phyloP scores from a whole-genome alignment of 2,329 filamentous ascomycete genomes.

The Neonectria magnoliae region DNA sequence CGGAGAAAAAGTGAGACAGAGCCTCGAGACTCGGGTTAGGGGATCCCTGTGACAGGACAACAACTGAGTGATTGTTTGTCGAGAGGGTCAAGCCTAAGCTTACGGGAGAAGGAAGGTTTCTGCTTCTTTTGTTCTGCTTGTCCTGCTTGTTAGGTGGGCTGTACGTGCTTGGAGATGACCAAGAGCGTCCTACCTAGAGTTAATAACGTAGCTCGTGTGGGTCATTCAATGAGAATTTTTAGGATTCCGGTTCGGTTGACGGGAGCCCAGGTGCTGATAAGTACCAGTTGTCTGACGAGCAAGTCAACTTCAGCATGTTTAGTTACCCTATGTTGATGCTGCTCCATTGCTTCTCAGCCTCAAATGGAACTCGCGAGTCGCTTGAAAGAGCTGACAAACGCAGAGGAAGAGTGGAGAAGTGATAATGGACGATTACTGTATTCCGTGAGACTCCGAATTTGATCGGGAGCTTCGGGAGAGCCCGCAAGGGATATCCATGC shows the following conservation, averaged over 20 bases:
- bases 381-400: background rate
- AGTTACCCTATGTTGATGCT: background rate
- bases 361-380: background rate
- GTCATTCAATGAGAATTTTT: background rate
- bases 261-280: background rate
- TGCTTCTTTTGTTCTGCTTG: background rate
- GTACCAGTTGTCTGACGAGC: background rate
- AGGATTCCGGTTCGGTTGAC: background rate
- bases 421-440: background rate
- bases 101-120: background rate
- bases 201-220: background rate
- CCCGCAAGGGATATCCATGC: slow-evolving; percentile 22
- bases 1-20: slow-evolving; percentile 56
- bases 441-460: background rate
- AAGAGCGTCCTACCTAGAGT: background rate
- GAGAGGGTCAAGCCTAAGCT: background rate
- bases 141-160: background rate
- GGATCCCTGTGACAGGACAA: background rate
- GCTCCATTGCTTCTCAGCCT: slow-evolving; percentile 2
- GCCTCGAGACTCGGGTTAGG: background rate
- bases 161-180: background rate
- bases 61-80: background rate
- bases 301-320: background rate
- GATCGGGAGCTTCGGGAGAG: slow-evolving; percentile 20
- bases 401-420: background rate